These are phyloP conservation scores for Arctium lappa DNA, from an alignment of 129 eudicot genomes.

Conservation along the genomic window DNA sequence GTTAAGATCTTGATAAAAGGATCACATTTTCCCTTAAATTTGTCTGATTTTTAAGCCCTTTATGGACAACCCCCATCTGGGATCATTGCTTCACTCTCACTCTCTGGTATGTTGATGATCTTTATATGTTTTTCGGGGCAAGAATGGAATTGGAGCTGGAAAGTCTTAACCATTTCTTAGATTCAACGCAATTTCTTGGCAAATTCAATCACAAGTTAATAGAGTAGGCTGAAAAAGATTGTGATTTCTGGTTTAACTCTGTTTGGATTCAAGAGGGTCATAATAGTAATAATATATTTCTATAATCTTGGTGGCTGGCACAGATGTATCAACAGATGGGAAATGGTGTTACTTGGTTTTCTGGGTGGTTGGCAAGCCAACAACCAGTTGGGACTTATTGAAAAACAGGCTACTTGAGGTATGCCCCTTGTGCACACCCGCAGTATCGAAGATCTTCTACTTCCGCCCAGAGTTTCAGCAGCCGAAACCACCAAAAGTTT, in stretches of 20 bases:
- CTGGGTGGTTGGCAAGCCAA: slow-evolving; percentile 61
- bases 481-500: slow-evolving; percentile 51
- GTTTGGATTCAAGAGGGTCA: not conserved
- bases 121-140: not conserved
- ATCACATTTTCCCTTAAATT: not conserved
- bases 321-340: slow-evolving; percentile 74
- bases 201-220: not conserved
- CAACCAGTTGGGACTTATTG: slow-evolving; percentile 54
- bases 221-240: not conserved
- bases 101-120: not conserved
- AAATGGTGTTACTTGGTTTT: slow-evolving; percentile 78
- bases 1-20: slow-evolving; percentile 8
- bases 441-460: slow-evolving; percentile 48
- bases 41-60: not conserved
- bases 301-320: not conserved
- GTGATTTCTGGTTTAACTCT: not conserved
- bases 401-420: slow-evolving; percentile 56
- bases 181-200: not conserved
- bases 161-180: not conserved
- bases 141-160: not conserved
- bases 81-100: not conserved
- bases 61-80: not conserved
- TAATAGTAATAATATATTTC: not conserved
- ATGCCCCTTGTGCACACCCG: slow-evolving; percentile 56
- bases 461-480: slow-evolving; percentile 58